phyloP scores from a whole-genome alignment of 2,329 filamentous ascomycete genomes.

The Colletotrichum chlorophyti region DNA sequence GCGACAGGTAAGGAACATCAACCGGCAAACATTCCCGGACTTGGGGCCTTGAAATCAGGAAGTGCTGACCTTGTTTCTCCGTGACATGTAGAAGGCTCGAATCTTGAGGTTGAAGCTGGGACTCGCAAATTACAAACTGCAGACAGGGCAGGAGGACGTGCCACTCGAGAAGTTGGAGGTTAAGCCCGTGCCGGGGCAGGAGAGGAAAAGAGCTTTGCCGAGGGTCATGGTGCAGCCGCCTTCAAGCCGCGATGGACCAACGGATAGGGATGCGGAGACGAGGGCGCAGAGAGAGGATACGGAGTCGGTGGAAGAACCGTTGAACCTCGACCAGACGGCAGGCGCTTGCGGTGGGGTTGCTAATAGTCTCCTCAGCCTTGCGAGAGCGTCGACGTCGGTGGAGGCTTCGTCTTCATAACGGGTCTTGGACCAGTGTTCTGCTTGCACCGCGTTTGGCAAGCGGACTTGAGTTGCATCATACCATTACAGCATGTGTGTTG shows the following conservation, averaged over 20 bases:
- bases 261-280: slow-evolving; percentile 27
- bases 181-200: slow-evolving; percentile 36
- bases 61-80: slow-evolving; percentile 4
- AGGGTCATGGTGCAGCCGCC: slow-evolving; percentile 28
- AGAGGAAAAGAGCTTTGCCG: slow-evolving; percentile 27
- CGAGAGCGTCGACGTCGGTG: slow-evolving; percentile 33
- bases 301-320: slow-evolving; percentile 28
- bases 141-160: slow-evolving; percentile 72
- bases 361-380: slow-evolving; percentile 58
- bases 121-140: slow-evolving; percentile 77
- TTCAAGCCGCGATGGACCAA: slow-evolving; percentile 30
- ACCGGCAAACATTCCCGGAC: too few species aligned
- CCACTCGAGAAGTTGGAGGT: slow-evolving; percentile 67
- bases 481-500: neutral
- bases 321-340: slow-evolving; percentile 44
- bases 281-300: slow-evolving; percentile 20
- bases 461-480: neutral
- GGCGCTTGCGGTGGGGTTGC: slow-evolving; percentile 57
- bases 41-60: neutral
- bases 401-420: slow-evolving; percentile 18
- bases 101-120: slow-evolving; percentile 72
- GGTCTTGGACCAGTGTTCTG: neutral
- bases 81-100: slow-evolving; percentile 63
- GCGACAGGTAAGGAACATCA: slow-evolving; percentile 52
- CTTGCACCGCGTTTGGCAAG: neutral